Conservation (phyloP, 1,284 basidiomycete genomes). For the Pterulicium gracile region DNA sequence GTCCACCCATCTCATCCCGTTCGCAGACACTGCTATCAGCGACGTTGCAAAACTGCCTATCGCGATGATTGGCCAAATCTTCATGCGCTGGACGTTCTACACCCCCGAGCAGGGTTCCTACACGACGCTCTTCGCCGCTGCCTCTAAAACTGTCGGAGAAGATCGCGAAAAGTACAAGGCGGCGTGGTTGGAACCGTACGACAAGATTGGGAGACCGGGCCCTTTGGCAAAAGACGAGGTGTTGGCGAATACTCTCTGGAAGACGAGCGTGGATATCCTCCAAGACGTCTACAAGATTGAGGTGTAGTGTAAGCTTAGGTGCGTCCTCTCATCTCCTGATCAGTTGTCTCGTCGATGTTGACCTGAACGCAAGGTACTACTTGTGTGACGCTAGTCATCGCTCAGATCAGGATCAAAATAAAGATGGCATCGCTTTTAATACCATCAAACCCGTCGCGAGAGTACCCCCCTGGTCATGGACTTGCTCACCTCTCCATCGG, state of each 20-base stretch:
- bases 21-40: neutral
- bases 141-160: neutral
- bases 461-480: too few species aligned
- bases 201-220: neutral
- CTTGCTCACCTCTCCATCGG: too few species aligned
- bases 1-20: neutral
- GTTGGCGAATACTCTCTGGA: neutral
- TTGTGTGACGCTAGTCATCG: too few species aligned
- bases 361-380: too few species aligned
- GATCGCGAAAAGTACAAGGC: neutral
- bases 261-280: neutral
- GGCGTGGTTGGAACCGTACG: neutral
- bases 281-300: neutral
- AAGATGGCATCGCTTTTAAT: too few species aligned
- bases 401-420: too few species aligned
- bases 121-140: neutral
- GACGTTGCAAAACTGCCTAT: neutral
- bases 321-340: too few species aligned
- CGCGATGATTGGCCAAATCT: neutral
- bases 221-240: neutral
- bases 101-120: neutral
- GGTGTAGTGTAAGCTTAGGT: neutral
- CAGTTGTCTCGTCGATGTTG: too few species aligned
- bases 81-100: neutral
- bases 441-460: too few species aligned